phyloP scores from a whole-genome alignment of 306 rosid species.

The Vigna angularis region DNA sequence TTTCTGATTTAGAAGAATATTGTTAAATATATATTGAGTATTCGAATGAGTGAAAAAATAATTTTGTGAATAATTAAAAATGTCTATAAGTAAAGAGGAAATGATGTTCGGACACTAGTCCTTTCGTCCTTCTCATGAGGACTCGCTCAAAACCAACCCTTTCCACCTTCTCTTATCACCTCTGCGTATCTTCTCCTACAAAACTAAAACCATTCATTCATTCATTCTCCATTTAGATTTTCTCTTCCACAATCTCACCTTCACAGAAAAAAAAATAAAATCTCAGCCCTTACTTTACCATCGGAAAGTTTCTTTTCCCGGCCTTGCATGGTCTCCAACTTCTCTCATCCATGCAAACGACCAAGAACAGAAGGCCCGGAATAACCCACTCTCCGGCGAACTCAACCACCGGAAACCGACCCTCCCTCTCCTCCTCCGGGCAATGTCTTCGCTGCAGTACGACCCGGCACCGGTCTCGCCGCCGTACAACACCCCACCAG shows the following conservation, averaged over 20 bases:
- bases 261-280: neutral
- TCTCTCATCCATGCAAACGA: conserved; percentile 53
- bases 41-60: too few relatives aligned
- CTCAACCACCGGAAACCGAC: neutral
- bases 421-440: neutral
- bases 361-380: conserved; percentile 45
- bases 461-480: neutral
- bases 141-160: conserved; percentile 52
- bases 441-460: conserved; percentile 37
- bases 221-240: conserved; percentile 38
- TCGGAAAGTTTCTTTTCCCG: neutral
- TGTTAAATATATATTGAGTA: too few relatives aligned
- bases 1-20: too few relatives aligned
- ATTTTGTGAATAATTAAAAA: too few relatives aligned
- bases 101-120: conserved; percentile 19
- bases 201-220: conserved; percentile 28
- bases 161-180: conserved; percentile 39
- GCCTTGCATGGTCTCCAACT: neutral
- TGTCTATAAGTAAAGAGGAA: neutral
- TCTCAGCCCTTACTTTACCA: neutral
- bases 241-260: neutral
- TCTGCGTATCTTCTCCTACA: conserved; percentile 40
- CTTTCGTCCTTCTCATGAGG: conserved; percentile 48
- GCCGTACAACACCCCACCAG: conserved; percentile 40
- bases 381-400: conserved; percentile 44